Evolutionary conservation across 2,329 filamentous ascomycete genomes (phyloP).

Genomic region (Ascochyta lentis): DNA sequence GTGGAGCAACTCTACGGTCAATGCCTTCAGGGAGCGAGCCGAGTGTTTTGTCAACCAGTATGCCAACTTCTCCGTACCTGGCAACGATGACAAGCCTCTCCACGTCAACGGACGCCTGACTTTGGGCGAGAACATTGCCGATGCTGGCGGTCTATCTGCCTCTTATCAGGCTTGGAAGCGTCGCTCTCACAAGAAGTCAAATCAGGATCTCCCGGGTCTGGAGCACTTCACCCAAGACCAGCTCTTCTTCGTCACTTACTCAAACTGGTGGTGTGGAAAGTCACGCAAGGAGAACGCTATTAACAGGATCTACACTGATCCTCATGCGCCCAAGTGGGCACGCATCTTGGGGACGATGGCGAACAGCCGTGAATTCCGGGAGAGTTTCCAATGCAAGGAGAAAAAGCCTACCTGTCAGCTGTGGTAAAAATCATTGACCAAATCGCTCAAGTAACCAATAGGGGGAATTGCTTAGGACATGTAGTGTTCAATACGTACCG

Average conservation of each 20-base stretch:
- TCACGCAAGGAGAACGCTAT: slow-evolving; percentile 64
- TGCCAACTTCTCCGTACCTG: slow-evolving; percentile 64
- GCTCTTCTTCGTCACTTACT: slow-evolving; percentile 72
- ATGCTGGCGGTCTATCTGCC: slow-evolving; percentile 70
- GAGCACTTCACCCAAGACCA: slow-evolving; percentile 70
- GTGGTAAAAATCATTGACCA: slow-evolving; percentile 59
- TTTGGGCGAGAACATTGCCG: slow-evolving; percentile 74
- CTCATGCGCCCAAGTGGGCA: slow-evolving; percentile 69
- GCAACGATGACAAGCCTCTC: slow-evolving; percentile 62
- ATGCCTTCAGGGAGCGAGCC: slow-evolving; percentile 64
- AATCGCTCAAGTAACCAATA: not conserved
- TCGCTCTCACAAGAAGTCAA: slow-evolving; percentile 59
- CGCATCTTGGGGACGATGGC: slow-evolving; percentile 67
- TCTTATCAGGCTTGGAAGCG: slow-evolving; percentile 71
- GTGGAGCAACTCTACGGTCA: slow-evolving; percentile 68
- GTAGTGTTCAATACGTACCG: too few relatives aligned
- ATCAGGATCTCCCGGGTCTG: slow-evolving; percentile 60
- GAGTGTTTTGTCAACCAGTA: slow-evolving; percentile 75
- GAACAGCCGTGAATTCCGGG: slow-evolving; percentile 71
- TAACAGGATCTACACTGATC: slow-evolving; percentile 65
- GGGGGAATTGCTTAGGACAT: not conserved
- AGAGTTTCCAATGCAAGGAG: slow-evolving; percentile 69
- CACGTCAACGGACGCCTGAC: slow-evolving; percentile 70
- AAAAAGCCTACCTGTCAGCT: slow-evolving; percentile 73
- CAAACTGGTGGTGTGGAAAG: slow-evolving; percentile 72